Percentiles rank a stretch among this genome's conserved stretches.
phyloP scores from a whole-genome alignment of 345 rosid genomes.

The Arabidopsis arenosa region DNA sequence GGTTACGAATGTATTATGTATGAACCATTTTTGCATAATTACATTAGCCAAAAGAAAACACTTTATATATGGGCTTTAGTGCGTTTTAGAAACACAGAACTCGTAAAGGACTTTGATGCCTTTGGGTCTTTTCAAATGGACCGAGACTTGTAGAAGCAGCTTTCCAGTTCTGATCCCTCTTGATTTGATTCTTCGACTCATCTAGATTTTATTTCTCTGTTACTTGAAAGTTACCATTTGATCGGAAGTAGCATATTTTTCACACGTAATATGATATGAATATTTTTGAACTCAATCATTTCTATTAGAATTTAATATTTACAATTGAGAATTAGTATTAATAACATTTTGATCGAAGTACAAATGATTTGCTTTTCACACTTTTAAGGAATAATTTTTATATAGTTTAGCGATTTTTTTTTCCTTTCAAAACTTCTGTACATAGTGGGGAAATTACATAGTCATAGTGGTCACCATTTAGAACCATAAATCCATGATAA shows the following conservation, averaged over 20 bases:
- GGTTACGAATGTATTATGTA: conserved; percentile 19
- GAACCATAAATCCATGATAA: not conserved
- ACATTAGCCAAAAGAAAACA: not conserved
- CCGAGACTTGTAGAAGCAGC: not conserved
- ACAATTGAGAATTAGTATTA: not conserved
- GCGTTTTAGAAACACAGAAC: conserved; percentile 15
- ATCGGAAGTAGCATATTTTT: not conserved
- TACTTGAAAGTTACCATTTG: not conserved
- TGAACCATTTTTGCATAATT: conserved; percentile 9
- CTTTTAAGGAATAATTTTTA: not conserved
- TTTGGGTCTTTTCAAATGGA: conserved; percentile 41
- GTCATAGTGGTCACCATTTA: not conserved
- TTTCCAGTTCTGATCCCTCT: conserved; percentile 25
- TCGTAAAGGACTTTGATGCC: conserved; percentile 31
- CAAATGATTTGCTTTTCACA: not conserved
- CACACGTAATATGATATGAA: too few relatives aligned
- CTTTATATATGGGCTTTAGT: conserved; percentile 31
- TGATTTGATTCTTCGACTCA: conserved; percentile 24
- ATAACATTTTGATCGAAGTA: not conserved
- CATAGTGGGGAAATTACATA: not conserved
- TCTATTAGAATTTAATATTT: too few relatives aligned
- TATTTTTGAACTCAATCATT: too few relatives aligned
- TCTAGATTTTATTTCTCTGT: not conserved
- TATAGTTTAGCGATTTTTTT: not conserved
- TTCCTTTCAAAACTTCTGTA: not conserved